phyloP scores from a whole-genome alignment of 2,329 filamentous ascomycete species.

The Exophiala mesophila region DNA sequence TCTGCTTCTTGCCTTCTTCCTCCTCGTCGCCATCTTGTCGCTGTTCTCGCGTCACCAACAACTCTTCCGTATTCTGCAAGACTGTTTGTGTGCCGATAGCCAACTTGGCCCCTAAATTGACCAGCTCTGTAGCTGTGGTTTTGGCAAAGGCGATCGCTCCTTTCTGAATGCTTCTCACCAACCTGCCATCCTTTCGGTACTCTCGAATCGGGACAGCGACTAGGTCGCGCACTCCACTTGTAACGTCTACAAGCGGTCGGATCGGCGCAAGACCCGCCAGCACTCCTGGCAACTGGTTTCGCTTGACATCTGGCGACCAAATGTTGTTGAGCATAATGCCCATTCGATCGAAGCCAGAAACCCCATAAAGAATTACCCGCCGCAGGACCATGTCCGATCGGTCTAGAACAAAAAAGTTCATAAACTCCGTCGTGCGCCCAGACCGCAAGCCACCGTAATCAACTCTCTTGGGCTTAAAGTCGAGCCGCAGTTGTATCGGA shows the following conservation, averaged over 20 bases:
- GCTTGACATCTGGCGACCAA: conserved; percentile 90
- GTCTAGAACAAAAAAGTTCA: conserved; percentile 96
- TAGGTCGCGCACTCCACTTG: conserved; percentile 77
- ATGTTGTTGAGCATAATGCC: conserved; percentile 89
- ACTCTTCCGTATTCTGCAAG: conserved; percentile 78
- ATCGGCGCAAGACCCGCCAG: conserved; percentile 84
- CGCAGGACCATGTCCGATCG: conserved; percentile 78
- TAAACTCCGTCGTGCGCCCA: conserved; percentile 92
- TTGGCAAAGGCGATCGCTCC: conserved; percentile 85
- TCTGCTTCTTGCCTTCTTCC: conserved; percentile 67
- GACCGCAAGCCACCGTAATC: conserved; percentile 91
- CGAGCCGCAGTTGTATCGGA: conserved; percentile 74
- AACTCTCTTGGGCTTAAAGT: conserved; percentile 98
- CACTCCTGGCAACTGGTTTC: conserved; percentile 82
- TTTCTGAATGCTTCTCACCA: conserved; percentile 87
- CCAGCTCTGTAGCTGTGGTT: conserved; percentile 89
- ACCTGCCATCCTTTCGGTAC: conserved; percentile 87
- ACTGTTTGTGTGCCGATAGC: conserved; percentile 94
- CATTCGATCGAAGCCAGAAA: conserved; percentile 83
- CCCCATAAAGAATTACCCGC: conserved; percentile 87
- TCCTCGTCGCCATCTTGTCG: conserved; percentile 58
- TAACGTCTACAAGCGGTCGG: conserved; percentile 86
- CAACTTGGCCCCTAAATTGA: conserved; percentile 88
- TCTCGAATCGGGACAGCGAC: conserved; percentile 86
- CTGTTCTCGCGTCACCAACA: conserved; percentile 52